Conservation (phyloP, 306 rosid species). For the Medicago ruthenica region DNA sequence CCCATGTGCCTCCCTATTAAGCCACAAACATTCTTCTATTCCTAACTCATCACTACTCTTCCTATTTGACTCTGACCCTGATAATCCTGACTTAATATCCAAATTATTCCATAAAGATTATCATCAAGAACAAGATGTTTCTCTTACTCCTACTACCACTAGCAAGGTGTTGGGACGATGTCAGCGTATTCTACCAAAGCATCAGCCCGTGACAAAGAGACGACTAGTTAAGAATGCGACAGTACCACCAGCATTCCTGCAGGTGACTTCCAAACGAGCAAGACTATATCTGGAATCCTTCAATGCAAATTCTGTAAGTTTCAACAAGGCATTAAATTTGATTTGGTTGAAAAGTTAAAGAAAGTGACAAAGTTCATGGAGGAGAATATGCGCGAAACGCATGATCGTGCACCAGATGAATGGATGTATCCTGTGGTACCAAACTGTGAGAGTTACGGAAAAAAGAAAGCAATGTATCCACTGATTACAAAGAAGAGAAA, state of each 20-base stretch:
- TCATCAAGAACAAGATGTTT: background rate
- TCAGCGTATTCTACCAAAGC: background rate
- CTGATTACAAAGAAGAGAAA: slow-evolving; percentile 24
- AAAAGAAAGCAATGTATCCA: slow-evolving; percentile 27
- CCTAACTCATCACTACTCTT: too few relatives aligned
- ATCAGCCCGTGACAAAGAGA: too few relatives aligned
- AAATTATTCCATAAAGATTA: too few relatives aligned
- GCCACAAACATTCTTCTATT: background rate
- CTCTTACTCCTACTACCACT: background rate
- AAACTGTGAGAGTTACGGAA: background rate
- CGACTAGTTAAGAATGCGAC: background rate
- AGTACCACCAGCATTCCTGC: background rate
- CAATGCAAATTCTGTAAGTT: background rate
- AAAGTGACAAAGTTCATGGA: background rate
- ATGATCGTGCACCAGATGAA: background rate
- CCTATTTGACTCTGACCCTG: too few relatives aligned
- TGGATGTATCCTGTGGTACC: background rate
- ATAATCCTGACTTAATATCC: too few relatives aligned
- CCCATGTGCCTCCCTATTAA: background rate
- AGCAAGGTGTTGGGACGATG: background rate
- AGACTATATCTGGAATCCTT: background rate
- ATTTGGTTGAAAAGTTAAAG: background rate
- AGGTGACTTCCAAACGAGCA: background rate
- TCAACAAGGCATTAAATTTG: background rate
- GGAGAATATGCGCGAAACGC: background rate